Percentiles rank a stretch among this genome's conserved stretches.
Evolutionary conservation across 192 early-diverging fungal species (phyloP).

Genomic region (Gamsiella multidivaricata): DNA sequence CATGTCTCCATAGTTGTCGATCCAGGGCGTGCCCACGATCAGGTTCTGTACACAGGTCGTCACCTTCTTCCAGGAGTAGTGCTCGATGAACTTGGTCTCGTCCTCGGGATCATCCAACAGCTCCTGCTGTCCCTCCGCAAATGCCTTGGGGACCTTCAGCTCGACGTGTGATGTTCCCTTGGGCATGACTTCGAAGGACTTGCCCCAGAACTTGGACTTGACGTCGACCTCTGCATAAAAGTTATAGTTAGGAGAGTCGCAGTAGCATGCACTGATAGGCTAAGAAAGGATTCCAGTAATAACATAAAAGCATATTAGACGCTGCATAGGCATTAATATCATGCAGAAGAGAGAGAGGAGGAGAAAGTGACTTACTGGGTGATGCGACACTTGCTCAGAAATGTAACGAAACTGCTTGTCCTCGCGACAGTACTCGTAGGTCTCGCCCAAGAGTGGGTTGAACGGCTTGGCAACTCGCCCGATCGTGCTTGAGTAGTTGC

Average conservation of each 20-base stretch:
- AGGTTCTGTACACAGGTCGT: conserved; percentile 88
- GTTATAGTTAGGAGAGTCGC: conserved; percentile 82
- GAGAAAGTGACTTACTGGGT: conserved; percentile 69
- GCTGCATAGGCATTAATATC: too few species aligned
- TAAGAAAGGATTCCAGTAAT: conserved; percentile 8
- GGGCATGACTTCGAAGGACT: conserved; percentile 83
- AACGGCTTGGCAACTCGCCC: conserved; percentile 90
- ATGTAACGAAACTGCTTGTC: conserved; percentile 86
- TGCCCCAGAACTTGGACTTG: conserved; percentile 88
- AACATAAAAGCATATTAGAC: not conserved
- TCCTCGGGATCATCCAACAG: conserved; percentile 57
- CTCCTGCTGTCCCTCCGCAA: conserved; percentile 42
- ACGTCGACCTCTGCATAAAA: conserved; percentile 91
- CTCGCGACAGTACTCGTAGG: conserved; percentile 83
- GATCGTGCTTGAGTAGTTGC: conserved; percentile 84
- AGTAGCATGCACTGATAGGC: conserved; percentile 89
- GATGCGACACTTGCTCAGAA: conserved; percentile 91
- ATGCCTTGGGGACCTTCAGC: conserved; percentile 73
- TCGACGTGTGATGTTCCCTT: conserved; percentile 84
- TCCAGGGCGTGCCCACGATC: conserved; percentile 85
- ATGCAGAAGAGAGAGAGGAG: not conserved
- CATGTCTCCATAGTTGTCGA: conserved; percentile 90
- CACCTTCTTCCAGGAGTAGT: conserved; percentile 90
- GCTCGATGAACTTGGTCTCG: conserved; percentile 72
- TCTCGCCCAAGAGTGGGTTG: conserved; percentile 92